Base-by-base conservation (phyloP, 176 grass and related monocot species). In the Leersia perrieri region DNA sequence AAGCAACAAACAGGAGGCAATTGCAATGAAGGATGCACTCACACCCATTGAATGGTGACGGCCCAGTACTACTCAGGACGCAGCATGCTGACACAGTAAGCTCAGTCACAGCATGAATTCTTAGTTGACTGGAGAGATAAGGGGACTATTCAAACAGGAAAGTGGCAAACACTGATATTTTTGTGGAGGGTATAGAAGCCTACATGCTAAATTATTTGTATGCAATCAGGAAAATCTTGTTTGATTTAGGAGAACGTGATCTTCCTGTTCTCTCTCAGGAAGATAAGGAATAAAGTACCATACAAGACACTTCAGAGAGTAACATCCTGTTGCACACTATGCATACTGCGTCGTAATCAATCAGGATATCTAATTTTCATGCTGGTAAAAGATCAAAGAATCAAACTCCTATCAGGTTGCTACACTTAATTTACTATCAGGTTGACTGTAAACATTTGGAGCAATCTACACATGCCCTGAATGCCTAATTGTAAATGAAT, bases 321-420 rank as follows among this genome's bases (percentile, higher is more conserved):
- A 69, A 40, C 1, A 35, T 57, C 20, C 14, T 1, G 18, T 29
- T 20, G 34, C 78, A 70, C 16, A 47, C 25, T 68, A 38, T 20
- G 34, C 78, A 70, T 47, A 47, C 25, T 68, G 55, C 51, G 20
- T 39, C 25, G 8, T 18, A 69, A 58, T 58, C 51, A 58, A 55
- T 2, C 2, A 33, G 7, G 7, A 6, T 29, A 80, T 51, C 6
- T 47, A 33, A 30, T 20, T 69, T 40, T 4, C 23, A 14, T 9
- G 66, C 33, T 60, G 58, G 5, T 11, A 9, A 82, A 63, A 63
- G 79, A 55, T 13, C 28, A 82, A 44, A 45, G 29, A n/a, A 82
- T n/a, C 29, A 6, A 82, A 67, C 7, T 81, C 29, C 15, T 68
- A 76, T 72, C 23, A 14, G 66, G 1, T 61, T 20, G 35, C 75